Percentiles rank a stretch among this genome's conserved stretches.
These are phyloP conservation scores for Strobilomyces dryophilus DNA, from an alignment of 768 basidiomycete species.

Conservation along the genomic window DNA sequence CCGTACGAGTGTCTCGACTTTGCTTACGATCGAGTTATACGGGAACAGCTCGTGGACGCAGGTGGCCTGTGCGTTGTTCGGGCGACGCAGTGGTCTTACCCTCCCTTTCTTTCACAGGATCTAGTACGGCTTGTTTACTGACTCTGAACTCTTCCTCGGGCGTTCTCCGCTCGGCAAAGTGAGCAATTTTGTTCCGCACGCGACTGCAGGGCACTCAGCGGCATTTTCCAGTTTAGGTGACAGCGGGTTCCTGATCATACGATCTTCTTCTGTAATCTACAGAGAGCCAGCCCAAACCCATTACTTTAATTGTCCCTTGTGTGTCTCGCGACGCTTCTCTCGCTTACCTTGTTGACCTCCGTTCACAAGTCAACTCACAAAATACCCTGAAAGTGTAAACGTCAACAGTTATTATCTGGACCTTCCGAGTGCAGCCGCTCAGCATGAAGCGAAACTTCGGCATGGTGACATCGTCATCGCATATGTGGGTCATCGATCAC, in stretches of 20 bases:
- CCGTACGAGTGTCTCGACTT: slow-evolving; percentile 68
- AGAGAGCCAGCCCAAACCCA: slow-evolving; percentile 31
- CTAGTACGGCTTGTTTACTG: slow-evolving; percentile 78
- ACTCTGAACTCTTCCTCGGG: slow-evolving; percentile 75
- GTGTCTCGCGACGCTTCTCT: slow-evolving; percentile 2
- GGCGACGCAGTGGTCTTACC: not conserved
- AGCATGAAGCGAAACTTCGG: slow-evolving; percentile 43
- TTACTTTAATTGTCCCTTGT: slow-evolving; percentile 34
- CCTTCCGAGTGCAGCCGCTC: slow-evolving; percentile 39
- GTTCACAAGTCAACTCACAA: slow-evolving; percentile 29
- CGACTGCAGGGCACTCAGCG: slow-evolving; percentile 2
- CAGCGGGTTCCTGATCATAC: slow-evolving; percentile 70
- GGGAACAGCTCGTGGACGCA: slow-evolving; percentile 57
- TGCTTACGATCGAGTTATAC: slow-evolving; percentile 66
- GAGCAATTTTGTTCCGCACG: slow-evolving; percentile 20
- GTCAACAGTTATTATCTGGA: slow-evolving; percentile 28
- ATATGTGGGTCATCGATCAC: slow-evolving; percentile 34
- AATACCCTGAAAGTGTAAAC: slow-evolving; percentile 28
- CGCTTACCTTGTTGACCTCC: not conserved
- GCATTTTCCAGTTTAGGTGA: slow-evolving; percentile 59
- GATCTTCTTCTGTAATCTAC: slow-evolving; percentile 61
- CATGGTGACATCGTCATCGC: slow-evolving; percentile 51
- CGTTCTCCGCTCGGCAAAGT: slow-evolving; percentile 75
- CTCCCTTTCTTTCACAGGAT: slow-evolving; percentile 43
- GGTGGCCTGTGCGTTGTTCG: slow-evolving; percentile 33